Conservation (phyloP, 2,329 filamentous ascomycete species). For the Kalaharituber pfeilii region DNA sequence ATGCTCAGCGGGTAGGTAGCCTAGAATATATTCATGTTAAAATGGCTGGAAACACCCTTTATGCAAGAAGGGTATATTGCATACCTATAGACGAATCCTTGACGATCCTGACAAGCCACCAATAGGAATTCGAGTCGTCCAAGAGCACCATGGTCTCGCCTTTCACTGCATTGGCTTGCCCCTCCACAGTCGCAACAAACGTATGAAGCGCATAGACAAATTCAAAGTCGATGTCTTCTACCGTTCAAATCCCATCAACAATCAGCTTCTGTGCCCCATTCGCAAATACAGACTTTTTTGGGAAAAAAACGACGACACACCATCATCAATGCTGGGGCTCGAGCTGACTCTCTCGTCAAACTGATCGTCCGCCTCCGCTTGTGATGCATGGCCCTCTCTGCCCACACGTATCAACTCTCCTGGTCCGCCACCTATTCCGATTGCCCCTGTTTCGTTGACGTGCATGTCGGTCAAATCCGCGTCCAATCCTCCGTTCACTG, state of each 20-base stretch:
- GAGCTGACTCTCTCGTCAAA: constrained; percentile 98
- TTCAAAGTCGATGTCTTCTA: constrained; percentile 99
- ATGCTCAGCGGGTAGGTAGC: constrained; percentile 90
- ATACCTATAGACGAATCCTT: constrained; percentile 88
- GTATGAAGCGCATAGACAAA: constrained; percentile 97
- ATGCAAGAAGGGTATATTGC: not conserved
- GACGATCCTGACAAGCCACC: constrained; percentile 94
- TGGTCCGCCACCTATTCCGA: constrained; percentile 41
- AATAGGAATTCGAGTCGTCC: constrained; percentile 98
- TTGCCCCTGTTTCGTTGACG: constrained; percentile 26
- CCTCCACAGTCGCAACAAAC: constrained; percentile 93
- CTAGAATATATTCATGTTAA: no score
- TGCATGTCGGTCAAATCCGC: constrained; percentile 30
- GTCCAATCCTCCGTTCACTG: constrained; percentile 29
- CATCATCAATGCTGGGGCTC: constrained; percentile 97
- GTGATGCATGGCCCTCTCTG: constrained; percentile 42
- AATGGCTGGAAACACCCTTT: not conserved
- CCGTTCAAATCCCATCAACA: constrained; percentile 54
- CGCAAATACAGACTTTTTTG: constrained; percentile 24
- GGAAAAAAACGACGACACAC: constrained; percentile 43
- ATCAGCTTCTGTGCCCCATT: constrained; percentile 27
- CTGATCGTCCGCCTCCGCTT: constrained; percentile 70
- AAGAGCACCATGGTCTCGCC: constrained; percentile 97
- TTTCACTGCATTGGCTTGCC: constrained; percentile 94
- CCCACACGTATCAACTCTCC: constrained; percentile 29